Conservation (phyloP, 805 yeast genomes). For the Monosporozyma servazzii region DNA sequence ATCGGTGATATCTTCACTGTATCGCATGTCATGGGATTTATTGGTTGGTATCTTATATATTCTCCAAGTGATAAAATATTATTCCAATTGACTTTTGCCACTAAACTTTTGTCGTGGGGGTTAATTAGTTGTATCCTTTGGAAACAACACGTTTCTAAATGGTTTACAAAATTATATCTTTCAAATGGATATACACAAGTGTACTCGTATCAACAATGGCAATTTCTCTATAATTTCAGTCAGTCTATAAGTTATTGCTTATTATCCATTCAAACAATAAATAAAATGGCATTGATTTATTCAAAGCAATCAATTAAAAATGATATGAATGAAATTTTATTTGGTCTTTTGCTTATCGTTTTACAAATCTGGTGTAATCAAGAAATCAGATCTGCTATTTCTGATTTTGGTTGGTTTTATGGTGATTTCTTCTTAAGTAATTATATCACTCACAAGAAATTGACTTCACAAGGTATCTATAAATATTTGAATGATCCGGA, state of each 20-base stretch:
- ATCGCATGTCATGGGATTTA: constrained; percentile 36
- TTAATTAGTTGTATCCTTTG: constrained; percentile 44
- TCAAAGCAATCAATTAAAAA: background rate
- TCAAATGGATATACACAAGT: constrained; percentile 55
- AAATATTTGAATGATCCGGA: constrained; percentile 79
- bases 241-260: constrained; percentile 51
- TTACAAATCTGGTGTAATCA: constrained; percentile 62
- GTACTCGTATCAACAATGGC: constrained; percentile 67
- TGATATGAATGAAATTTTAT: constrained; percentile 25
- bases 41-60: constrained; percentile 27
- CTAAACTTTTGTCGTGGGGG: constrained; percentile 43
- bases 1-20: constrained; percentile 51
- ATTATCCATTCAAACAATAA: constrained; percentile 32
- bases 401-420: constrained; percentile 84
- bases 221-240: constrained; percentile 46
- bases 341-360: constrained; percentile 46
- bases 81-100: constrained; percentile 35
- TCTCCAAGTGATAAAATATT: constrained; percentile 21
- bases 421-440: constrained; percentile 73
- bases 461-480: constrained; percentile 73
- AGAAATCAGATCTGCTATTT: constrained; percentile 61
- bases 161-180: constrained; percentile 56
- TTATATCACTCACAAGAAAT: constrained; percentile 37
- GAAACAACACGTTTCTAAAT: constrained; percentile 50
- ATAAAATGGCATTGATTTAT: constrained; percentile 18